Conservation (phyloP, 2,329 filamentous ascomycete genomes). For the Calonectria hongkongensis region DNA sequence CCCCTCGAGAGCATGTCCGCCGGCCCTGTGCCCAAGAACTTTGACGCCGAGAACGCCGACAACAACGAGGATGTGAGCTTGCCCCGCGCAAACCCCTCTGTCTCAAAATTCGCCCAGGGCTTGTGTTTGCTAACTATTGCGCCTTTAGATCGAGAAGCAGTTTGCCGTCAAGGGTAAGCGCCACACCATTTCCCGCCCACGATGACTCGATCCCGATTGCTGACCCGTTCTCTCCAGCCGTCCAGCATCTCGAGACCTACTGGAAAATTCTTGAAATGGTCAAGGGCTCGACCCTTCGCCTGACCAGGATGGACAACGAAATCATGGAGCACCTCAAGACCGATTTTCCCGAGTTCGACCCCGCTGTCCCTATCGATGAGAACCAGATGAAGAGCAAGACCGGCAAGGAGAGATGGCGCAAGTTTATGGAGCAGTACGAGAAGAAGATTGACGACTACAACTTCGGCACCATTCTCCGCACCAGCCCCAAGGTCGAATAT, state of each 20-base stretch:
- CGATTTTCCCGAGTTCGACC: conserved; percentile 95
- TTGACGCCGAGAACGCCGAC: conserved; percentile 74
- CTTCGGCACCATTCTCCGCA: conserved; percentile 94
- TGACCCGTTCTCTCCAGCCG: conserved; percentile 69
- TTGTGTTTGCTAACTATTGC: conserved; percentile 27
- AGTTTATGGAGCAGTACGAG: conserved; percentile 95
- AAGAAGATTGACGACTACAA: conserved; percentile 98
- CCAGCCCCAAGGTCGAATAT: conserved; percentile 87
- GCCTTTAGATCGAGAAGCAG: conserved; percentile 93
- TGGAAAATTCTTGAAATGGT: conserved; percentile 96
- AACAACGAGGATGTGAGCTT: conserved; percentile 74
- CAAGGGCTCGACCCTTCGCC: conserved; percentile 88
- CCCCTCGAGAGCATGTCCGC: conserved; percentile 62
- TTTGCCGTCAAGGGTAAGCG: conserved; percentile 92
- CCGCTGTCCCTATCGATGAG: conserved; percentile 87
- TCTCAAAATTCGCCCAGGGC: not conserved
- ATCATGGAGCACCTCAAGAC: conserved; percentile 92
- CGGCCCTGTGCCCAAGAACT: conserved; percentile 69
- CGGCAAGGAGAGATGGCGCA: conserved; percentile 95
- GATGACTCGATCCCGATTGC: not conserved
- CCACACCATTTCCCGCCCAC: not conserved
- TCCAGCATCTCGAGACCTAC: conserved; percentile 97
- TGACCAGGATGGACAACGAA: conserved; percentile 96
- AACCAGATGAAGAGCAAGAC: conserved; percentile 98
- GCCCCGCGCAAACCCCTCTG: conserved; percentile 23